phyloP scores from a whole-genome alignment of 2,329 filamentous ascomycete genomes.

The Escovopsis sp. region DNA sequence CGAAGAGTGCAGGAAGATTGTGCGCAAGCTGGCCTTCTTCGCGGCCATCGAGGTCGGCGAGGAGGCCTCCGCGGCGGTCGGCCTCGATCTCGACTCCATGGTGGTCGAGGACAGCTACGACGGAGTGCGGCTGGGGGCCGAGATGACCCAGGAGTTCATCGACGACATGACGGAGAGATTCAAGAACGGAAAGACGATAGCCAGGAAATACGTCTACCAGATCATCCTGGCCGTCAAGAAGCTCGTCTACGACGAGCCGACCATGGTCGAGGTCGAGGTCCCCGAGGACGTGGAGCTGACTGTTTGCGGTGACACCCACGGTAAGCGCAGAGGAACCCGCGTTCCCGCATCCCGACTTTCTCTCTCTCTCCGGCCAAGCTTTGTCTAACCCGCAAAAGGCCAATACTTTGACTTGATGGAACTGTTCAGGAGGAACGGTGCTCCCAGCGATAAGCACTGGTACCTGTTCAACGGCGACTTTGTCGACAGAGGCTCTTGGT shows the following conservation, averaged over 20 bases:
- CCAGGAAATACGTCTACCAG: constrained; percentile 94
- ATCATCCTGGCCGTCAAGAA: constrained; percentile 85
- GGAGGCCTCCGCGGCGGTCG: constrained; percentile 81
- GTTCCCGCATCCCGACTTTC: too few species aligned
- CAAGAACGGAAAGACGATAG: constrained; percentile 89
- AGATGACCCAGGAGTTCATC: constrained; percentile 95
- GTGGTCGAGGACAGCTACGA: constrained; percentile 73
- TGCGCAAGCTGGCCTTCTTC: constrained; percentile 83
- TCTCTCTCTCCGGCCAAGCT: neutral
- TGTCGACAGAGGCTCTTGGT: constrained; percentile 95
- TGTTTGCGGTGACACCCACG: constrained; percentile 94
- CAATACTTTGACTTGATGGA: constrained; percentile 98
- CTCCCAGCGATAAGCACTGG: constrained; percentile 70
- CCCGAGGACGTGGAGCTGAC: constrained; percentile 67
- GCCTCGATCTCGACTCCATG: constrained; percentile 77
- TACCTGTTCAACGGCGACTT: constrained; percentile 99
- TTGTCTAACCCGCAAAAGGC: constrained; percentile 32
- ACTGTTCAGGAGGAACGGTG: constrained; percentile 83
- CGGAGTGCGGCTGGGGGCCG: constrained; percentile 57
- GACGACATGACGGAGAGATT: constrained; percentile 95
- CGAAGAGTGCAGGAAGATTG: constrained; percentile 86
- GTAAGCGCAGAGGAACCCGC: constrained; percentile 29
- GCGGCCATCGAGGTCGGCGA: constrained; percentile 90
- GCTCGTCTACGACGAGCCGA: constrained; percentile 80
- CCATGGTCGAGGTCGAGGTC: constrained; percentile 89